phyloP scores from a whole-genome alignment of 106 monocot species.

The Allium fistulosum region DNA sequence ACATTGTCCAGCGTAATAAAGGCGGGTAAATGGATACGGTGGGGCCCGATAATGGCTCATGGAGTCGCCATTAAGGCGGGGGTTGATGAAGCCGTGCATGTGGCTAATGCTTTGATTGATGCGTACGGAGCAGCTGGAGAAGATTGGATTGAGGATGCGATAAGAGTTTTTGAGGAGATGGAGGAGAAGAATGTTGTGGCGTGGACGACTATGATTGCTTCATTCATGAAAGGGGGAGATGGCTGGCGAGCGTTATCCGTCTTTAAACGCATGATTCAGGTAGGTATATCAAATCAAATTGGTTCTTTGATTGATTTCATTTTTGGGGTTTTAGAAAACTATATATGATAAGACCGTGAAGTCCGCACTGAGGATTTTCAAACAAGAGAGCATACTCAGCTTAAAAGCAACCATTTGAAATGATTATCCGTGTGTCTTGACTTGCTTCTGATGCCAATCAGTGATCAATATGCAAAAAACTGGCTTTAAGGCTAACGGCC shows the following conservation, averaged over 20 bases:
- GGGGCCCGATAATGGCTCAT: constrained; percentile 5
- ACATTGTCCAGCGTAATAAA: constrained; percentile 41
- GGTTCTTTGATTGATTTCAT: too few relatives aligned
- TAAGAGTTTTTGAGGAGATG: constrained; percentile 36
- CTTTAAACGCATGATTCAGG: constrained; percentile 34
- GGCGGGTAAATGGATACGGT: constrained; percentile 19
- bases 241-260: constrained; percentile 17
- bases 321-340: too few relatives aligned
- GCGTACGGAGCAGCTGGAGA: constrained; percentile 17
- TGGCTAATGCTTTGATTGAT: constrained; percentile 36
- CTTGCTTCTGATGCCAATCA: too few relatives aligned
- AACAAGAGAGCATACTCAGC: too few relatives aligned
- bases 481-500: too few relatives aligned
- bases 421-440: too few relatives aligned
- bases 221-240: constrained; percentile 26
- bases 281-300: neutral
- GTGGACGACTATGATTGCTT: constrained; percentile 68
- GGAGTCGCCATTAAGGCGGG: constrained; percentile 29
- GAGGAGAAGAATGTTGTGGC: constrained; percentile 21
- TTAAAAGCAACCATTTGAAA: too few relatives aligned
- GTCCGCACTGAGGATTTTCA: too few relatives aligned
- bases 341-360: too few relatives aligned
- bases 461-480: too few relatives aligned
- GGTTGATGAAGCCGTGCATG: constrained; percentile 15
- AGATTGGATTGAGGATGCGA: constrained; percentile 18